Evolutionary conservation across 768 basidiomycete genomes (phyloP), one percentile per base, ranked within the genome.

Genomic region (Boletus rufocinnamomeus): DNA sequence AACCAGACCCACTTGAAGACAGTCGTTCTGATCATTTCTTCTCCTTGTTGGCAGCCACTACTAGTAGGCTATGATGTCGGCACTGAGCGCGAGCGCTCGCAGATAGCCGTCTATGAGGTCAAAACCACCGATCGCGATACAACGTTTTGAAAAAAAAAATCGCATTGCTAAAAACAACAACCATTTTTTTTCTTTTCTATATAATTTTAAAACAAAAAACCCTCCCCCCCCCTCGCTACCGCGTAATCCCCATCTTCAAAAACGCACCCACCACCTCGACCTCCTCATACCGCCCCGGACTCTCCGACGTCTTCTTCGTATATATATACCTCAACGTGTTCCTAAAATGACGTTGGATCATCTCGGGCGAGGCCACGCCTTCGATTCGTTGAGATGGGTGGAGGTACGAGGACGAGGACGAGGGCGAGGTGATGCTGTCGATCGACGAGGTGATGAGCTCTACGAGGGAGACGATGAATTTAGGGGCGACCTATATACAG

Each of bases 381-480:
- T 98, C 97, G 59, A 98, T 85, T 27, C 93, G 87, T 64, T 93
- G 87, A 0, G 92, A 87, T 0, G 94, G 91, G 66, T 96, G 93
- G 2, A 94, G 84, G 68, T 95, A 92, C 1, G 71, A 72, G 1
- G 67, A 43, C 0, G 68, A 64, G 1, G 61, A 71, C 0, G 66
- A 60, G 19, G 89, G 86, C 1, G 90, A 89, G 38, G 88, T 83
- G 65, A 98, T 92, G 61, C 84, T 86, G 76, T 99, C 97, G 71
- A 98, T 94, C 66, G 90, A 93, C 7, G 90, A 88, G 1, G 93
- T 92, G 73, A 99, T 95, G 21, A 98, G 82, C 67, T 98, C 96
- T 19, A 98, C 94, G 45, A 99, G 84, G 60, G 91, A 93, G 74
- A 96, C 98, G 61, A 98, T 88, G 66, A 96, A 98, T 78, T 97